Percentiles rank a stretch among this genome's conserved stretches.
phyloP scores from a whole-genome alignment of 139 green algal genomes.

The Tetraselmis striata region DNA sequence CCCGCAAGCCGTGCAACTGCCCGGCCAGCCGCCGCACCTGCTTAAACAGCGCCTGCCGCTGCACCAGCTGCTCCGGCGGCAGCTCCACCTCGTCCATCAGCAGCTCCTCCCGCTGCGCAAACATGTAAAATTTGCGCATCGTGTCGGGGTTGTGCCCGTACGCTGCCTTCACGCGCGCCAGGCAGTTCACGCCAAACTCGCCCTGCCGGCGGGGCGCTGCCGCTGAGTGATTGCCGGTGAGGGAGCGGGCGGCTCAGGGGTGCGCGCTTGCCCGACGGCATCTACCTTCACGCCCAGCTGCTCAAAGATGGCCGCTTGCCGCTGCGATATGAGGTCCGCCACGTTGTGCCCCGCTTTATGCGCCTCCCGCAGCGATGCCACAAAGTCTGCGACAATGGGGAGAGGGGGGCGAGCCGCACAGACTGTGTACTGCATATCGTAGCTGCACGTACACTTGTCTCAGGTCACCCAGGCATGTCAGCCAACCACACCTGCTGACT shows the following conservation, averaged over 20 bases:
- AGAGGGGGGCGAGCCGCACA: background rate
- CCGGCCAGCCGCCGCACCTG: background rate
- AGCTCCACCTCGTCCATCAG: background rate
- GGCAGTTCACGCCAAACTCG: background rate
- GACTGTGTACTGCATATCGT: background rate
- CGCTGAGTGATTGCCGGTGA: too few relatives aligned
- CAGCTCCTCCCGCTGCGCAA: background rate
- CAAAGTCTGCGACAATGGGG: background rate
- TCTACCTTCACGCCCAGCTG: background rate
- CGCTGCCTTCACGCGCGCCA: background rate
- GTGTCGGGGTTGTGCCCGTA: background rate
- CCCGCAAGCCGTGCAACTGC: too few relatives aligned
- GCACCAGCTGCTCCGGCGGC: background rate
- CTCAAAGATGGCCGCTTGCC: background rate
- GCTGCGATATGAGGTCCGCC: background rate
- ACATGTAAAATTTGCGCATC: background rate
- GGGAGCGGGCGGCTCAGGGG: too few relatives aligned
- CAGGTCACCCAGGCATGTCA: background rate
- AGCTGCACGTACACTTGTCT: background rate
- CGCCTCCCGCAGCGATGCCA: background rate
- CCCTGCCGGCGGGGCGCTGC: background rate
- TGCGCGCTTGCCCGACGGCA: too few relatives aligned
- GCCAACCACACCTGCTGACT: background rate
- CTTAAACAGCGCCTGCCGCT: background rate
- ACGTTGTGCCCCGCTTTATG: background rate